Percentiles rank a stretch among this genome's conserved stretches.
These are phyloP conservation scores for Epichloe scottii DNA, from an alignment of 2,329 filamentous ascomycete species.

Conservation along the genomic window DNA sequence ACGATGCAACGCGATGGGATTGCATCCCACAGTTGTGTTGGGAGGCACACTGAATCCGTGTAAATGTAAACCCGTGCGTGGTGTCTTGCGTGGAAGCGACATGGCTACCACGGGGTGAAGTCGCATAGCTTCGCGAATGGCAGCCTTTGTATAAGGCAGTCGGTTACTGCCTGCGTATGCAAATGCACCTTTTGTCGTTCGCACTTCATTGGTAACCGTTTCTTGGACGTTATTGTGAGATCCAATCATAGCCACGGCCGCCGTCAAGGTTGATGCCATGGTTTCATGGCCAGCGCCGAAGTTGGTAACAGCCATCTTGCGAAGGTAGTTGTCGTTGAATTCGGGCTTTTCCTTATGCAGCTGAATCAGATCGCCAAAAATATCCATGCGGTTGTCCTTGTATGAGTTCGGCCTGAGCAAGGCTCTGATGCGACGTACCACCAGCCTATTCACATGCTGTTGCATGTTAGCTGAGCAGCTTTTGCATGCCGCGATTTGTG, in stretches of 20 bases:
- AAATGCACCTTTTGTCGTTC: slow-evolving; percentile 6
- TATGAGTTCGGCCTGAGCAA: slow-evolving; percentile 15
- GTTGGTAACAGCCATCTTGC: slow-evolving; percentile 40
- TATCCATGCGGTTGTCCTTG: slow-evolving; percentile 24
- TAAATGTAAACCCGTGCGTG: slow-evolving; percentile 21
- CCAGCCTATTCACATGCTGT: slow-evolving; percentile 22
- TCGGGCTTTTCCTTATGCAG: slow-evolving; percentile 31
- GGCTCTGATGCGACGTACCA: slow-evolving; percentile 22
- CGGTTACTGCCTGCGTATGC: slow-evolving; percentile 1
- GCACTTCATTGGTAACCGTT: slow-evolving; percentile 22
- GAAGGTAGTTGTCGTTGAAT: slow-evolving; percentile 35
- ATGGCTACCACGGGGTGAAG: slow-evolving; percentile 39
- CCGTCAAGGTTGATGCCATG: slow-evolving; percentile 38
- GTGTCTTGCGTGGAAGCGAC: slow-evolving; percentile 35
- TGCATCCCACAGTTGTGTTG: slow-evolving; percentile 38
- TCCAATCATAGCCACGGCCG: slow-evolving; percentile 34
- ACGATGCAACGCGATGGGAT: slow-evolving; percentile 36
- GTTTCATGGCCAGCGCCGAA: slow-evolving; percentile 45
- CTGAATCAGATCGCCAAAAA: slow-evolving; percentile 33
- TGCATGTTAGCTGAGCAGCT: not conserved
- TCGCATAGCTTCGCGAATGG: slow-evolving; percentile 38
- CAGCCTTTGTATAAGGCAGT: slow-evolving; percentile 20
- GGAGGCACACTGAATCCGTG: slow-evolving; percentile 29
- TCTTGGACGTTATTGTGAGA: slow-evolving; percentile 22
- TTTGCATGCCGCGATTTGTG: not conserved